Evolutionary conservation across 768 basidiomycete genomes (phyloP), one percentile per base, ranked within the genome.

Genomic region (Cubamyces sp.): DNA sequence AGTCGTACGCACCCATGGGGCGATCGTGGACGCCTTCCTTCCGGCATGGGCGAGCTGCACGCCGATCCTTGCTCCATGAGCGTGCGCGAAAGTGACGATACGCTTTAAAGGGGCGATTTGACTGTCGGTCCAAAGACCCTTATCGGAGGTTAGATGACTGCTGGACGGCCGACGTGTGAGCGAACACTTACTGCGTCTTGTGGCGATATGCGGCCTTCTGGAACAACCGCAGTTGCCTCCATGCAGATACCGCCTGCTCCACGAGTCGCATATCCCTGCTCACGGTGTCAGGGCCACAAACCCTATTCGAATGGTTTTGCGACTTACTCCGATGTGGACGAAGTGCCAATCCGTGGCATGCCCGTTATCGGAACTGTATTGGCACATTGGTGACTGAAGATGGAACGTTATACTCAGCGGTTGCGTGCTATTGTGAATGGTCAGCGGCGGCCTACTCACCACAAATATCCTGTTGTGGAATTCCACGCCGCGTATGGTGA

Each of bases 281-380:
- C 11, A 58, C 5, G 40, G 14, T 26, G 21, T 64, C 45, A 59
- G 15, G 12, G 18, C 3, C 37, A 34, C 14, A 14, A 15, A 39
- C 15, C 1, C 16, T 30, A 46, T 23, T 0, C 49, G 5, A 19
- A 19, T 41, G 26, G 43, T 26, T 28, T 1, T 26, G 41, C 25
- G 30, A 73, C 72, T 67, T 64, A 84, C 84, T 1, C 89, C 90
- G 37, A 91, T 79, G 70, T 94, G 90, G 18, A 92, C 89, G 4
- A 93, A 74, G 71, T 94, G 93, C 86, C 88, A 93, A 64, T 92
- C 88, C 1, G 91, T 92, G 3, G 86, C 84, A 67, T 90, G 85
- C 0, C 92, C 92, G 54, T 87, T 76, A 47, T 89, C 82, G 9
- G 86, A 79, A 60, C 87, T 88, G 75, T 94, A 94, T 73, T 88